Evolutionary conservation across 352 stramenopile genomes (phyloP).

Genomic region (Phytophthora sansomeana): DNA sequence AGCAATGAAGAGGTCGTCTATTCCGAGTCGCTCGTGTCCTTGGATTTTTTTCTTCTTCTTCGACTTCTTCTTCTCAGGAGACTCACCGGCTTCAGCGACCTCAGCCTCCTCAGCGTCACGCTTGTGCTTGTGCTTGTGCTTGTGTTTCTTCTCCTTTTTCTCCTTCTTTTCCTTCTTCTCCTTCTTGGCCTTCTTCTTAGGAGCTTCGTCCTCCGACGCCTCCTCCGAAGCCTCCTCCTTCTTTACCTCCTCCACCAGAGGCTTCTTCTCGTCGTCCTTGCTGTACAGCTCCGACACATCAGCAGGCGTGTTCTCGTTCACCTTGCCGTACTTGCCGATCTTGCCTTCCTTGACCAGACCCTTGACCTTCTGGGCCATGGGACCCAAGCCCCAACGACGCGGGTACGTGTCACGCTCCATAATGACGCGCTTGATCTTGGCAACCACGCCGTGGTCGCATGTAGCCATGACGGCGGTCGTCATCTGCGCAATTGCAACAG

Average conservation of each 20-base stretch:
- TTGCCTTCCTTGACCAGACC: slow-evolving; percentile 95
- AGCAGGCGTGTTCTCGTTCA: slow-evolving; percentile 86
- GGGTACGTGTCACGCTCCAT: slow-evolving; percentile 99
- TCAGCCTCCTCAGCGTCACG: slow-evolving; percentile 59
- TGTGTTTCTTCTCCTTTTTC: slow-evolving; percentile 75
- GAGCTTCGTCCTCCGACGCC: slow-evolving; percentile 59
- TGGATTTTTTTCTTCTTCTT: slow-evolving; percentile 91
- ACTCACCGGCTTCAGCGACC: slow-evolving; percentile 59
- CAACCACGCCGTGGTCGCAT: slow-evolving; percentile 99
- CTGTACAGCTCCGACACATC: slow-evolving; percentile 83
- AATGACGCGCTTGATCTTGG: slow-evolving; percentile 99
- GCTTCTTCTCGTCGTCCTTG: slow-evolving; percentile 61
- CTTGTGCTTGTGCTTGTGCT: slow-evolving; percentile 88
- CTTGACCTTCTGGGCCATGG: slow-evolving; percentile 99
- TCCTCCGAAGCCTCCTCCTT: slow-evolving; percentile 36
- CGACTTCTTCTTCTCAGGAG: slow-evolving; percentile 87
- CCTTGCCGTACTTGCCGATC: slow-evolving; percentile 92
- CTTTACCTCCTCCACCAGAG: slow-evolving; percentile 71
- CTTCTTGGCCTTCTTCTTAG: slow-evolving; percentile 62
- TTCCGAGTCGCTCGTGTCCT: slow-evolving; percentile 76
- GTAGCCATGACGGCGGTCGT: slow-evolving; percentile 99
- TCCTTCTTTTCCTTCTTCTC: slow-evolving; percentile 58
- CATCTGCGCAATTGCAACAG: slow-evolving; percentile 99
- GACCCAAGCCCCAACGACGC: slow-evolving; percentile 98
- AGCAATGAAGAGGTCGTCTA: slow-evolving; percentile 42